Evolutionary conservation across 345 rosid species (phyloP).

Genomic region (Eucalyptus dawsonii): DNA sequence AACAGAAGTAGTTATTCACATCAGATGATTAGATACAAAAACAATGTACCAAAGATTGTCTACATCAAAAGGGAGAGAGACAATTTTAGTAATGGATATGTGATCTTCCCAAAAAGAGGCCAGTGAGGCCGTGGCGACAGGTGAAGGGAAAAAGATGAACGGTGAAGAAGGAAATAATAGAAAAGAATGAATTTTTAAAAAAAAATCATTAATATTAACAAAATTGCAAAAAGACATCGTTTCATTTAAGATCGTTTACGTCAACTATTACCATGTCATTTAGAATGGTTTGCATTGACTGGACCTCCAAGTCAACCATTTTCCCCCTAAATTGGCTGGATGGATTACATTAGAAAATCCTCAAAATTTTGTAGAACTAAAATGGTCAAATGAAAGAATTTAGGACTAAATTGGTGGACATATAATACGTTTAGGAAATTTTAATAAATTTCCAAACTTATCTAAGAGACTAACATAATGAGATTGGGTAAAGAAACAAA

Average conservation of each 20-base stretch:
- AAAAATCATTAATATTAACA: neutral
- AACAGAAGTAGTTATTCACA: neutral
- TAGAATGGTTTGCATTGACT: fast-evolving
- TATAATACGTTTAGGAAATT: neutral
- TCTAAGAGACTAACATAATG: neutral
- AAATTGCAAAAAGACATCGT: neutral
- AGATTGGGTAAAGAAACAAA: neutral
- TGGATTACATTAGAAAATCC: neutral
- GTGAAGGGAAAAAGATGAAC: neutral
- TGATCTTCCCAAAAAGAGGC: neutral
- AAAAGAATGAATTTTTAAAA: fast-evolving
- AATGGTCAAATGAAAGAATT: neutral
- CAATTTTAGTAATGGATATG: neutral
- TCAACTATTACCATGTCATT: neutral
- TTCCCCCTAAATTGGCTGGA: fast-evolving
- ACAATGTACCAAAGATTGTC: neutral
- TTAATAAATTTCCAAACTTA: neutral
- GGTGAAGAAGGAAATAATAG: neutral
- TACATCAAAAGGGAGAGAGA: neutral
- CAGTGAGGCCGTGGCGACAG: fast-evolving
- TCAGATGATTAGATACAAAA: neutral
- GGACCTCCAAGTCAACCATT: neutral
- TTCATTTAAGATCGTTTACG: neutral
- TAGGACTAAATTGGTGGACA: neutral
- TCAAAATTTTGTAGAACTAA: neutral